Conservation (phyloP, 1,284 basidiomycete genomes). For the Cutaneotrichosporon daszewskae region DNA sequence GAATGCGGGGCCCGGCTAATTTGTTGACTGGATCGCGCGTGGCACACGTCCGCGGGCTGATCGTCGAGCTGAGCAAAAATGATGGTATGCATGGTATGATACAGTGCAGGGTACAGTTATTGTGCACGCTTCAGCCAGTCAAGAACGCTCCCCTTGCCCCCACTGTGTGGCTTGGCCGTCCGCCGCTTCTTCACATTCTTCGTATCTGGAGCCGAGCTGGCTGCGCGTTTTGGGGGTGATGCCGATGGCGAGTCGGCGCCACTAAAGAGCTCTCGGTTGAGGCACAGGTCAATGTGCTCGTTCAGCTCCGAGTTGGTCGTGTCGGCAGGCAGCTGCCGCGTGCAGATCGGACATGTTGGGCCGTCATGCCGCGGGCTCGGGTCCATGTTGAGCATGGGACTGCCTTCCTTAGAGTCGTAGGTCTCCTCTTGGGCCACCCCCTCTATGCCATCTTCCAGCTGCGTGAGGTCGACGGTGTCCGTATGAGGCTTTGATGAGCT, state of each 20-base stretch:
- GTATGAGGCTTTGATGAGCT: neutral
- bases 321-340: conserved; percentile 21
- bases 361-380: conserved; percentile 15
- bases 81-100: conserved; percentile 2
- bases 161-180: neutral
- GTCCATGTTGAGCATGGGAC: conserved; percentile 9
- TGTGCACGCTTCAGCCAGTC: conserved; percentile 28
- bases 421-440: no score
- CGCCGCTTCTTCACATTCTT: conserved; percentile 4
- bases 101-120: no score
- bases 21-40: conserved; percentile 4
- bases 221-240: conserved; percentile 2
- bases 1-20: neutral
- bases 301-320: conserved; percentile 41
- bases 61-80: no score
- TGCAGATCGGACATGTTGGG: conserved; percentile 41
- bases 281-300: conserved; percentile 44
- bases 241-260: neutral
- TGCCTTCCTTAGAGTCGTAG: no score
- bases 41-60: no score
- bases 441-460: conserved; percentile 17
- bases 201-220: no score
- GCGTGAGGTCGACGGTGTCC: conserved; percentile 9
- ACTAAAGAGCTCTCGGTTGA: conserved; percentile 35
- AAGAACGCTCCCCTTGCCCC: conserved; percentile 15